Evolutionary conservation across 108 stramenopile species (phyloP).

Genomic region (Nitzschia sp.): DNA sequence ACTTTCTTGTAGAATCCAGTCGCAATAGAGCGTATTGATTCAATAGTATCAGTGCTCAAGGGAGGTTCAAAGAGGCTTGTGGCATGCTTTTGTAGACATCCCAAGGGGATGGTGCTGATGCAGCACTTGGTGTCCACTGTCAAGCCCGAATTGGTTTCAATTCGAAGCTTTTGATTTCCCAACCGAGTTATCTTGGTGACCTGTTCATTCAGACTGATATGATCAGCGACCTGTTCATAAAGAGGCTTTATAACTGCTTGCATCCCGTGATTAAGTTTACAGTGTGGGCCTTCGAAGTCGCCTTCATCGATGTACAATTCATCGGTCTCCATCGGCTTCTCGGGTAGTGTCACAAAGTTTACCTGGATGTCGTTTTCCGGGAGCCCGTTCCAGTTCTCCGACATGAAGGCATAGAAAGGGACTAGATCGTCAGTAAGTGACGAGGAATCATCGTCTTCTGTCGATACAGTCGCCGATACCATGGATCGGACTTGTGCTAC

Average conservation of each 20-base stretch:
- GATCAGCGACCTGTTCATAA: not conserved
- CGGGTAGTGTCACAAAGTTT: conserved; percentile 4
- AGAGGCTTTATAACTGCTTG: conserved; percentile 38
- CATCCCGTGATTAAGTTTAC: conserved; percentile 55
- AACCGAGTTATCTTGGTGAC: conserved; percentile 7
- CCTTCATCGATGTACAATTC: conserved; percentile 37
- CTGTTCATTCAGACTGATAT: not conserved
- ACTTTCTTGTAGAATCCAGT: conserved; percentile 66
- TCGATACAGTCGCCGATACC: not conserved
- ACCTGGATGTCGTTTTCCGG: conserved; percentile 33
- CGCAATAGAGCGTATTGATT: conserved; percentile 36
- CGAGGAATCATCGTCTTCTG: not conserved
- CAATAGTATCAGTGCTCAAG: conserved; percentile 35
- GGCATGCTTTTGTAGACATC: conserved; percentile 35
- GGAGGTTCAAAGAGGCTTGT: conserved; percentile 30
- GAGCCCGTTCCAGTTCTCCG: conserved; percentile 50
- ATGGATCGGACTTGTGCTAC: conserved; percentile 13
- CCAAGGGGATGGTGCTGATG: conserved; percentile 51
- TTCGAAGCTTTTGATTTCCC: conserved; percentile 2
- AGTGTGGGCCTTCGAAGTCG: conserved; percentile 58
- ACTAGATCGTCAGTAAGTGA: conserved; percentile 11
- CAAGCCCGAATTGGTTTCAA: conserved; percentile 35
- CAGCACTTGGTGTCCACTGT: conserved; percentile 40
- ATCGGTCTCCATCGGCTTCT: conserved; percentile 11
- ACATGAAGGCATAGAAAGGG: conserved; percentile 16